A percentile compares a stretch with the other conserved stretches of the same genome.
Conservation (phyloP, 306 rosid genomes). For the Quercus berberidifolia region DNA sequence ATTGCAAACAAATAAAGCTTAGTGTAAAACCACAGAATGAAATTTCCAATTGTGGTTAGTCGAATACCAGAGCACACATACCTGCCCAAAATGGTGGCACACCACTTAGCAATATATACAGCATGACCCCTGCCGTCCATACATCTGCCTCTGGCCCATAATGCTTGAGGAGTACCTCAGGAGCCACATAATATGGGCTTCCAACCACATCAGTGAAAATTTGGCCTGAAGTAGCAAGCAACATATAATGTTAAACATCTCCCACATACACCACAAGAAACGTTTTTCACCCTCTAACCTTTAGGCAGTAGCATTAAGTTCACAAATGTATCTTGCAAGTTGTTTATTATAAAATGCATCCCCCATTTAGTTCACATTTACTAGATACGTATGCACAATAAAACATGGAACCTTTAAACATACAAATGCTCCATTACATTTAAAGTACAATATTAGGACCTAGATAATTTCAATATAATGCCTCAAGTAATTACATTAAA, state of each 20-base stretch:
- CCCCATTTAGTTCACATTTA: neutral
- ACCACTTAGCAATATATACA: conserved; percentile 84
- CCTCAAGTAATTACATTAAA: neutral
- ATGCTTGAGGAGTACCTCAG: conserved; percentile 94
- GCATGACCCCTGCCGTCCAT: conserved; percentile 95
- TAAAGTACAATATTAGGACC: neutral
- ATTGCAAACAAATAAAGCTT: conserved; percentile 34
- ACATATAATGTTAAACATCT: conserved; percentile 24
- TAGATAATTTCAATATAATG: neutral
- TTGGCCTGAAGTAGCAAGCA: conserved; percentile 54
- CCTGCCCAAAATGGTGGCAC: conserved; percentile 99
- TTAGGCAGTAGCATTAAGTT: neutral
- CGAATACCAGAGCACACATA: conserved; percentile 22
- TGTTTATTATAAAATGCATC: neutral
- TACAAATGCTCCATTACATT: neutral
- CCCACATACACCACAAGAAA: neutral
- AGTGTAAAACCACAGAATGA: conserved; percentile 29
- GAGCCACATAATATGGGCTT: conserved; percentile 97
- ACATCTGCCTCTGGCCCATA: conserved; percentile 96
- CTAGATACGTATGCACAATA: neutral
- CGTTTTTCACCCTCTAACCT: neutral
- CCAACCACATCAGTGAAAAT: conserved; percentile 94
- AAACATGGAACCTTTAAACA: neutral
- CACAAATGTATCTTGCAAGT: neutral
- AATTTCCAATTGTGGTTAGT: neutral